A percentile compares a stretch with the other conserved stretches of the same genome.
phyloP scores from a whole-genome alignment of 2,329 filamentous ascomycete genomes.

The Colletotrichum caudatum region DNA sequence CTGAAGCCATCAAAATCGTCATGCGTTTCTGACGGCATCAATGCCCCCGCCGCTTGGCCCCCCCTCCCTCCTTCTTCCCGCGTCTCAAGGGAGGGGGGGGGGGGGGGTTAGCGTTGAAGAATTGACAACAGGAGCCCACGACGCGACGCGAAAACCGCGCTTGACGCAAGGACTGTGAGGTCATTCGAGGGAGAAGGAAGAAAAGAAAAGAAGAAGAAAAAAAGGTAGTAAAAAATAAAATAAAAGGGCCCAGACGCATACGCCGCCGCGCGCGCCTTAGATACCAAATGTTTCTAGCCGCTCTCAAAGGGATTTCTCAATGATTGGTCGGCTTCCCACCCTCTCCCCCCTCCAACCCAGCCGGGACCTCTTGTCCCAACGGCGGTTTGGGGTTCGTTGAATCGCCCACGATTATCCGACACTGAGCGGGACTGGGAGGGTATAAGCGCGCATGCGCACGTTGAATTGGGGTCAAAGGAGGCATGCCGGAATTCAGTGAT shows the following conservation, averaged over 20 bases:
- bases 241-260: conserved; percentile 4
- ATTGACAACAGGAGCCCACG: background rate
- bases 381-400: conserved; percentile 29
- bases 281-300: background rate
- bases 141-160: conserved; percentile 20
- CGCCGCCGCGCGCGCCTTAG: conserved; percentile 8
- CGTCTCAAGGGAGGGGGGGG: conserved; percentile 23
- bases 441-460: background rate
- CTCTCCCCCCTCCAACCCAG: background rate
- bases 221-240: background rate
- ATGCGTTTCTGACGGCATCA: conserved; percentile 11
- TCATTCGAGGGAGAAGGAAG: background rate
- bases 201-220: too few relatives aligned
- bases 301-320: background rate
- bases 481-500: conserved; percentile 23
- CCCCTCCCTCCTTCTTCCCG: background rate
- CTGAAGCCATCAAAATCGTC: conserved; percentile 21
- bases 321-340: background rate
- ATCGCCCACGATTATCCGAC: background rate
- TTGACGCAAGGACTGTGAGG: conserved; percentile 38
- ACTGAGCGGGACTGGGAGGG: background rate
- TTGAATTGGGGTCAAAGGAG: background rate
- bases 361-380: conserved; percentile 3
- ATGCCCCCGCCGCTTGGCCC: background rate
- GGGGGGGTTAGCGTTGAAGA: conserved; percentile 3